Percentiles rank a stretch among this genome's conserved stretches.
These are phyloP conservation scores for Fusarium odoratissimum DNA, from an alignment of 2,329 filamentous ascomycete species.

Conservation along the genomic window DNA sequence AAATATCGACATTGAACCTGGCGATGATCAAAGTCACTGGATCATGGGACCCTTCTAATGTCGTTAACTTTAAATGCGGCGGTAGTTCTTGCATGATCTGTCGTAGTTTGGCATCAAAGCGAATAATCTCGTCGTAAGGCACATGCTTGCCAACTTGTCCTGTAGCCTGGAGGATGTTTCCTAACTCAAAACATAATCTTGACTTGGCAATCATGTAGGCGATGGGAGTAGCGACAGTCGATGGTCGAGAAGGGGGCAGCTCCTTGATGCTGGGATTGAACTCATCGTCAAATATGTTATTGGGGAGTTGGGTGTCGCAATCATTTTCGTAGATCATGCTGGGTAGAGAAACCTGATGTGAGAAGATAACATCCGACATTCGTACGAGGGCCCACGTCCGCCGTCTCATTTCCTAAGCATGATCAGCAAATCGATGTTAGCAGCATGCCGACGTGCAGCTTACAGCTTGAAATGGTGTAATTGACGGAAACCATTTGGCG, in stretches of 20 bases:
- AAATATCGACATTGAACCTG: conserved; percentile 83
- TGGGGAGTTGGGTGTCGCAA: conserved; percentile 79
- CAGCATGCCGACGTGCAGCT: conserved; percentile 40
- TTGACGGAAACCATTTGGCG: conserved; percentile 76
- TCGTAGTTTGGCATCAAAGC: conserved; percentile 70
- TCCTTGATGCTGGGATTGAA: conserved; percentile 75
- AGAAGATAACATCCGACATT: conserved; percentile 81
- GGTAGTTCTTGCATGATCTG: conserved; percentile 76
- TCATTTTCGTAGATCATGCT: conserved; percentile 79
- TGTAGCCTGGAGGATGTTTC: conserved; percentile 76
- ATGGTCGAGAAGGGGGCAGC: conserved; percentile 74
- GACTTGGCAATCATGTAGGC: conserved; percentile 83
- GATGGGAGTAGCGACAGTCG: conserved; percentile 78
- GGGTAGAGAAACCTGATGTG: conserved; percentile 75
- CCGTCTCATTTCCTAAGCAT: conserved; percentile 73
- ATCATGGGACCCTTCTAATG: conserved; percentile 80
- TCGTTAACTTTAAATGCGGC: conserved; percentile 80
- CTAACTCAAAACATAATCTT: conserved; percentile 74
- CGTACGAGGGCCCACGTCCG: conserved; percentile 77
- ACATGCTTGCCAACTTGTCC: conserved; percentile 66
- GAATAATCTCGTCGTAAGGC: conserved; percentile 73
- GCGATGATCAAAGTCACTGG: conserved; percentile 88
- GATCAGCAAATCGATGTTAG: conserved; percentile 11
- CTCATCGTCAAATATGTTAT: conserved; percentile 85
- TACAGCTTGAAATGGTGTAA: conserved; percentile 78